Base-by-base conservation (phyloP, 345 rosid species). In the Eucalyptus camaldulensis region DNA sequence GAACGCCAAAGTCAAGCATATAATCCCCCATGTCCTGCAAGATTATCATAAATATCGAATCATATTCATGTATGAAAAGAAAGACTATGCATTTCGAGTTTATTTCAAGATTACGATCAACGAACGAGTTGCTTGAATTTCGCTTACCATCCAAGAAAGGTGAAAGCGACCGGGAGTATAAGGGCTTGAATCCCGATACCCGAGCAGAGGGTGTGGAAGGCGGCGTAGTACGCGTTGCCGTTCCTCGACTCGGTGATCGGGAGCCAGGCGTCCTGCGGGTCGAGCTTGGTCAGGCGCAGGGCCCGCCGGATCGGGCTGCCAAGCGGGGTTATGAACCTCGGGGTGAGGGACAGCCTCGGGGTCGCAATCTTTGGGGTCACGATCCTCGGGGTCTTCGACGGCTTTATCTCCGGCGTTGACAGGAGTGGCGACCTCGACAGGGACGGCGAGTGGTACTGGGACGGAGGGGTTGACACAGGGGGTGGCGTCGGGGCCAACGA, bases 211-310 rank as follows among this genome's bases (percentile, higher is more conserved):
- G 94, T 94, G 56, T 96, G 99, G 93, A 96, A 96, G 85, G 96
- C 97, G 2, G 98, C 97, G 80, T 97, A 96, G 87, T 87, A 94
- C 14, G 95, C 92, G 88, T 96, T 97, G 9, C 99, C 98, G 72
- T 96, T 96, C 87, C 98, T 90, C 5, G 99, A 97, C 91, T 96
- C 98, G 8, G 99, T 97, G 89, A 97, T 96, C 3, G 99, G 99
- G 51, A 97, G 95, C 99, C 99, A 97, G 24, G 98, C 98, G 49
- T 96, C 96, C 15, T 91, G 92, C 44, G 96, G 96, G 85, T 95
- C 96, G 29, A 95, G 94, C 93, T 88, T 96, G 1, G 97, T 96
- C 22, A 94, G 92, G 4, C 91, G 89, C 19, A 95, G 94, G 67
- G 94, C 96, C 90, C 88, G 92, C 45, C 94, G 91, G 4, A 95